Conservation (phyloP, 768 basidiomycete genomes). For the Suillus discolor region DNA sequence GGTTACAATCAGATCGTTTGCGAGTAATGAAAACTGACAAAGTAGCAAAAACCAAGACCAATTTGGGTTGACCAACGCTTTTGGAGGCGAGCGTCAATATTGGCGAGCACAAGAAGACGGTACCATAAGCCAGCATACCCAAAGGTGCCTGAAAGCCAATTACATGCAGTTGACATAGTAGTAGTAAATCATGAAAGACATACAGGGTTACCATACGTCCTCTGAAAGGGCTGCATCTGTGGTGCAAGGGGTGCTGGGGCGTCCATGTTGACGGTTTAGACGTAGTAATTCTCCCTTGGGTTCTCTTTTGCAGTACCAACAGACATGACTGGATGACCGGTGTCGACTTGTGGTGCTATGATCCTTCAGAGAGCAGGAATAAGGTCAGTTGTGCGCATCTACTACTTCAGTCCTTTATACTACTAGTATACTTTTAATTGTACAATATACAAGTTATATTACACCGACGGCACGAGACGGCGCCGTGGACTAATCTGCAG, state of each 20-base stretch:
- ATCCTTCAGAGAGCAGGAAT: constrained; percentile 8
- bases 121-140: constrained; percentile 32
- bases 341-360: constrained; percentile 1
- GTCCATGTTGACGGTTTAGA: constrained; percentile 27
- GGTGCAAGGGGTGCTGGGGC: constrained; percentile 15
- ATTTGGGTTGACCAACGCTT: constrained; percentile 18
- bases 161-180: neutral
- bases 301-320: constrained; percentile 20
- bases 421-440: neutral
- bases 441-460: too few relatives aligned
- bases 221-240: constrained; percentile 28
- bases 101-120: constrained; percentile 33
- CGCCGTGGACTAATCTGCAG: too few relatives aligned
- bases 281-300: constrained; percentile 26
- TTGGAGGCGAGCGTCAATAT: constrained; percentile 25
- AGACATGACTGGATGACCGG: constrained; percentile 20
- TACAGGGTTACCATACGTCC: constrained; percentile 29
- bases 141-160: constrained; percentile 24
- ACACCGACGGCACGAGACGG: too few relatives aligned
- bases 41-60: constrained; percentile 31
- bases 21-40: constrained; percentile 22
- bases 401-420: constrained; percentile 22
- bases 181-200: neutral
- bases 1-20: neutral
- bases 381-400: neutral